Conservation (phyloP, 2,329 filamentous ascomycete genomes). For the Endocalyx cinctus region DNA sequence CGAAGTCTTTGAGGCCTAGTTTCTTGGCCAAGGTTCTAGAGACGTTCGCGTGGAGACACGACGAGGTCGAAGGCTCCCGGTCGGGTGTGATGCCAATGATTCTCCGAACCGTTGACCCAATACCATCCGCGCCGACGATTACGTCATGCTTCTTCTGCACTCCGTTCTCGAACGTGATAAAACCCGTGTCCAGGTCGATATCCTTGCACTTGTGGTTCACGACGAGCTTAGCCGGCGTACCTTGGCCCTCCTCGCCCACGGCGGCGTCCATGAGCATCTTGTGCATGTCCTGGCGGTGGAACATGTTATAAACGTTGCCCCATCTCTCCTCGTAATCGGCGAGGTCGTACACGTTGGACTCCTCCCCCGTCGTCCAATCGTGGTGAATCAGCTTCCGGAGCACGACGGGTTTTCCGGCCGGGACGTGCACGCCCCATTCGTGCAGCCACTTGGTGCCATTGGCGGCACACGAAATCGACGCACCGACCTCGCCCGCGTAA, state of each 20-base stretch:
- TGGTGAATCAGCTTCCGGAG: constrained; percentile 63
- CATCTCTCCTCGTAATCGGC: constrained; percentile 61
- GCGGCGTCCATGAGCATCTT: too few relatives aligned
- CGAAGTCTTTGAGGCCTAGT: too few relatives aligned
- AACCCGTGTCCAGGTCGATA: constrained; percentile 48
- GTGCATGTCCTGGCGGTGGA: too few relatives aligned
- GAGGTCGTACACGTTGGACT: constrained; percentile 59
- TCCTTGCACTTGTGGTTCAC: constrained; percentile 42
- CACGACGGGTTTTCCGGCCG: constrained; percentile 60
- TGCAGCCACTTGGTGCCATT: constrained; percentile 67
- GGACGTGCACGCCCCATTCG: constrained; percentile 62
- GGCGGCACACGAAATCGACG: constrained; percentile 63
- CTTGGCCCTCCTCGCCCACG: too few relatives aligned
- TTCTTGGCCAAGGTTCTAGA: too few relatives aligned
- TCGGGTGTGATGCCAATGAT: constrained; percentile 58
- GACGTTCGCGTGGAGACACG: constrained; percentile 63
- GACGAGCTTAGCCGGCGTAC: too few relatives aligned
- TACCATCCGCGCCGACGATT: constrained; percentile 61
- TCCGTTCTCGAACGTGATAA: constrained; percentile 51
- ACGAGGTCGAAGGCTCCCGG: constrained; percentile 54
- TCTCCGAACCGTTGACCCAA: constrained; percentile 60
- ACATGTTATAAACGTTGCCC: too few relatives aligned
- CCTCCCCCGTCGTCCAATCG: constrained; percentile 66
- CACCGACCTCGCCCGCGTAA: constrained; percentile 64
- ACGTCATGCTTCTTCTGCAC: constrained; percentile 48